Evolutionary conservation across 192 early-diverging fungal species (phyloP), one percentile per base, ranked within the genome.

Genomic region (Rhizoclosmatium globosum): DNA sequence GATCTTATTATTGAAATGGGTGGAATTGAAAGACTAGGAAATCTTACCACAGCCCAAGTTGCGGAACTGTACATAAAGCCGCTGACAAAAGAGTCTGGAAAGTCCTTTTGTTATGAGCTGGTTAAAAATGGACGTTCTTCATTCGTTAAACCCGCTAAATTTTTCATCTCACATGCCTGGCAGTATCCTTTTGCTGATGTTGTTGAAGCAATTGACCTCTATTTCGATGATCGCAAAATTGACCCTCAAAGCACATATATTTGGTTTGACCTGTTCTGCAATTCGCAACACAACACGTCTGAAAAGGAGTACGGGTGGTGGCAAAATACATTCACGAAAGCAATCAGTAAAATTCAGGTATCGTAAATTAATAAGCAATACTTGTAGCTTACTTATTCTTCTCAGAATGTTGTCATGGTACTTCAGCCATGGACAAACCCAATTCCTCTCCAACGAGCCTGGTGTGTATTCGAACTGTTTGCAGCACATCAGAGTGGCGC

Each of bases 191-290:
- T 82, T 48, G 47, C 82, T 2, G 81, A 82, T 41, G 42, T 57
- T 9, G 79, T 82, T 17, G 69, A 80, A 31, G 81, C 81, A 41
- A 21, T 82, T 11, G 6, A 57, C 53, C 53, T 44, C 19, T 82
- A 76, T 58, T 82, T 81, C 56, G 45, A 11, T 17, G 67, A 68
- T 68, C 2, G 31, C 2, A 15, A 47, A 15, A 19, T 68, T 39
- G 45, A 68, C 43, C 39, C 39, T 38, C 13, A 61, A 15, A 68
- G 21, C 15, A 50, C 62, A 3, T 21, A 58, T 44, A 31, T 82
- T 31, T 82, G 81, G 81, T 81, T 82, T 39, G 81, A 82, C 65
- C 15, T 82, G 41, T 82, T 82, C 50, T 77, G 71, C 4, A 71
- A 76, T 42, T 65, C 79, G 9, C 81, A 82, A 56, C 81, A 82